Evolutionary conservation across 257 asterid genomes (phyloP).

Genomic region (Salvia splendens): DNA sequence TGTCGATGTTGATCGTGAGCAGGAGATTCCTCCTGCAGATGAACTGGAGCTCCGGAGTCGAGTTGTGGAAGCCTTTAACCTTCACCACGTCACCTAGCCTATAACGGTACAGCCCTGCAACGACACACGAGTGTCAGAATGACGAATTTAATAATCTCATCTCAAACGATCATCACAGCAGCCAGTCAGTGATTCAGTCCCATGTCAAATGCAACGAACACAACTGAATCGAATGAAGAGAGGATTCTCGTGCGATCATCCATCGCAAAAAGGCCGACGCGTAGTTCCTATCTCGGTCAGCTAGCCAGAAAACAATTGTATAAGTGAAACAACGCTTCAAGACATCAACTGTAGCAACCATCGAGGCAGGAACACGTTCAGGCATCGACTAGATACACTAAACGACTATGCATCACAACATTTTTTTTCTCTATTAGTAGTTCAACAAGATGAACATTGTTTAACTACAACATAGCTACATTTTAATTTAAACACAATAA

Average conservation of each 20-base stretch:
- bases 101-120: slow-evolving; percentile 87
- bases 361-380: background rate
- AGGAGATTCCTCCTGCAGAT: slow-evolving; percentile 84
- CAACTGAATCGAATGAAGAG: background rate
- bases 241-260: background rate
- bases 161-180: no score
- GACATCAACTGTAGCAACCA: no score
- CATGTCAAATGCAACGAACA: background rate
- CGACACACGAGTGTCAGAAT: background rate
- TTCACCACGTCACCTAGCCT: slow-evolving; percentile 84
- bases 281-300: slow-evolving; percentile 4
- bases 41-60: slow-evolving; percentile 86
- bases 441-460: no score
- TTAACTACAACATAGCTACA: no score
- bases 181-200: no score
- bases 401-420: background rate
- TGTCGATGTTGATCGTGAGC: slow-evolving; percentile 85
- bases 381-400: background rate
- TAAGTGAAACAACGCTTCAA: no score
- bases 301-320: background rate
- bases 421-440: background rate
- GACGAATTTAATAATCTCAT: no score
- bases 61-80: slow-evolving; percentile 80
- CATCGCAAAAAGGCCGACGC: background rate
- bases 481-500: background rate